Base-by-base conservation (phyloP, 2,329 filamentous ascomycete species). In the Aspergillus awamori region DNA sequence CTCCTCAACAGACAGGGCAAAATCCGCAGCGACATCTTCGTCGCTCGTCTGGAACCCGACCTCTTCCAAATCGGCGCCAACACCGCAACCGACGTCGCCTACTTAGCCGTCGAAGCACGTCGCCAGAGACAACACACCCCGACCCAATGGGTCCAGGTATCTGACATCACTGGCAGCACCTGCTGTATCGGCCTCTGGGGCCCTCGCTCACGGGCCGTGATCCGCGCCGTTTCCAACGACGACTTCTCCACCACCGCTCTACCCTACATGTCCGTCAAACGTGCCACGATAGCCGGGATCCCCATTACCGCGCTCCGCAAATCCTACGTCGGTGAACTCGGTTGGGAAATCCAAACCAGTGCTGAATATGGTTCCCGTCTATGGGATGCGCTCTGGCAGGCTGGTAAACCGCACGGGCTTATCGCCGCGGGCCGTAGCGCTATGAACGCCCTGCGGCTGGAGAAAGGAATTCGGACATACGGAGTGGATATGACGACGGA, bases 151-250 rank as follows among this genome's bases (percentile, higher is more conserved):
- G 81, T 80, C 0, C 79, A 83, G 15, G 83, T 88, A 0, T 81
- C 82, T 33, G 86, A 89, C 45, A 79, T 87, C 48, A 89, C 86
- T 0, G 83, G 84, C 1, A 82, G 79, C 3, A 87, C 85, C 0
- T 88, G 86, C 68, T 84, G 83, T 61, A 79, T 89, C 20, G 86
- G 86, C 0, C 82, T 89, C 15, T 89, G 86, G 85, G 86, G 86
- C 0, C 87, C 87, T 48, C 79, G 76, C 10, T 77, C 86, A 0
- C 75, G 78, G 4, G 80, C 86, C 2, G 81, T 88, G 0, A 78
- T 88, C 39, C 66, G 72, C 4, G 67, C 69, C 0, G 71, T 84
- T 60, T 71, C 57, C 45, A 58, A 60, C 0, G 66, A 70, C 11
- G 69, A 72, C 13, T 63, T 74, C 38, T 70, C 70, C 13, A 69